A percentile compares a stretch with the other conserved stretches of the same genome.
phyloP scores from a whole-genome alignment of 1,284 basidiomycete genomes.

The Apiotrichum akiyoshidainum region DNA sequence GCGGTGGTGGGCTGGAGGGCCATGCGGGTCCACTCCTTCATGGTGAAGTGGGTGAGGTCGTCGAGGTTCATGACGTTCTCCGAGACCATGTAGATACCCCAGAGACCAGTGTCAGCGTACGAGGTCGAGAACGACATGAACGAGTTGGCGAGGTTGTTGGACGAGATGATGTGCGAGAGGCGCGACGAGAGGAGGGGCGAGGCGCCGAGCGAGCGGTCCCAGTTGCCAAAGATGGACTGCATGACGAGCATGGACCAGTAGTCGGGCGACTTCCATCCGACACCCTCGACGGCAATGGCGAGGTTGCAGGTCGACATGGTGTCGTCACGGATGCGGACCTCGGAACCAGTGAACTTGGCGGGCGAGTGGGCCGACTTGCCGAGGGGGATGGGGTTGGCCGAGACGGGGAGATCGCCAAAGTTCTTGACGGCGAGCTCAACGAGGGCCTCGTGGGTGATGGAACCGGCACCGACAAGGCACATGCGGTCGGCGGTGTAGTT shows the following conservation, averaged over 20 bases:
- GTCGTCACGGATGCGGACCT: constrained; percentile 95
- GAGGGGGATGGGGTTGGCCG: constrained; percentile 81
- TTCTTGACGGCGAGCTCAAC: constrained; percentile 93
- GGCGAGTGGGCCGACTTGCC: constrained; percentile 69
- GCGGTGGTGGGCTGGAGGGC: constrained; percentile 75
- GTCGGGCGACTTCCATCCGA: constrained; percentile 95
- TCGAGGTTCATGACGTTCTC: constrained; percentile 92
- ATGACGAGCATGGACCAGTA: constrained; percentile 99
- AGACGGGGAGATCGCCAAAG: constrained; percentile 85
- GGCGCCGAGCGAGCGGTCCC: constrained; percentile 95
- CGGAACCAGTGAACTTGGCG: constrained; percentile 85
- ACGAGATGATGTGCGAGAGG: constrained; percentile 85
- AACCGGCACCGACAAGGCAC: constrained; percentile 96
- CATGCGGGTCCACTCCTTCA: constrained; percentile 97
- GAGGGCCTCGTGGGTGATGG: constrained; percentile 86
- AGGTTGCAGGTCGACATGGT: constrained; percentile 83
- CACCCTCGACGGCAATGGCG: constrained; percentile 96
- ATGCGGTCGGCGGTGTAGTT: constrained; percentile 99
- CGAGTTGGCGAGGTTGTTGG: constrained; percentile 96
- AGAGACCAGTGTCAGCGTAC: constrained; percentile 99
- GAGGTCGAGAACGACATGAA: constrained; percentile 99
- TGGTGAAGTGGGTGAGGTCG: constrained; percentile 89
- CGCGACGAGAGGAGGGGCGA: constrained; percentile 85
- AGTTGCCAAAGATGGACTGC: constrained; percentile 98
- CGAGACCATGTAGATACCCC: constrained; percentile 96